Conservation (phyloP, 192 early-diverging fungal genomes). For the Backusella luteola region DNA sequence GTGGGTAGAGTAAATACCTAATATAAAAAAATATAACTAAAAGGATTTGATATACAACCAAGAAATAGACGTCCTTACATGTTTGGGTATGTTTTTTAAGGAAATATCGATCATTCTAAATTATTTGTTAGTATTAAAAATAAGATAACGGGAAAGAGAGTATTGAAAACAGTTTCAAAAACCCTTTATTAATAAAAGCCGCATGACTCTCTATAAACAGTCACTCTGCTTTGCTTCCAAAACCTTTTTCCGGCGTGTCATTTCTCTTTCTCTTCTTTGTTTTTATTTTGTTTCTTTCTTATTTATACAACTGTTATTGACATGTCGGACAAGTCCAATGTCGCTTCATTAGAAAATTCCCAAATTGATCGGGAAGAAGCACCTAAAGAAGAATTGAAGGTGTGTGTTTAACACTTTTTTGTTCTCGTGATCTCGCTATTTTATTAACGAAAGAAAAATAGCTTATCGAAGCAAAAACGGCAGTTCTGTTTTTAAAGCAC, state of each 20-base stretch:
- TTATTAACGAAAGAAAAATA: neutral
- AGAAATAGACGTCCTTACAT: neutral
- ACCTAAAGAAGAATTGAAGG: neutral
- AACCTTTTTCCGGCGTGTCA: constrained; percentile 6
- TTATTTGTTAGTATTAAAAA: neutral
- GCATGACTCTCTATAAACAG: neutral
- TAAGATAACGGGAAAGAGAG: neutral
- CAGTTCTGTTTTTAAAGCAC: constrained; percentile 23
- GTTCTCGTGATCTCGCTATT: neutral
- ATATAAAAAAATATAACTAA: neutral
- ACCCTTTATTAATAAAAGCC: neutral
- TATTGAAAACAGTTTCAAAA: neutral
- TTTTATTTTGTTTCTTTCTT: neutral
- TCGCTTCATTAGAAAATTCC: neutral
- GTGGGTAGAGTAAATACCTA: constrained; percentile 48
- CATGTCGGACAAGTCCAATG: constrained; percentile 1
- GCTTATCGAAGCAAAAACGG: constrained; percentile 29
- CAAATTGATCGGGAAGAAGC: neutral
- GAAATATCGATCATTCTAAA: neutral
- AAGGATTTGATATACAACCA: neutral
- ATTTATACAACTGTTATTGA: neutral
- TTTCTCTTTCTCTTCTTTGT: neutral
- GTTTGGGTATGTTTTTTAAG: constrained; percentile 4
- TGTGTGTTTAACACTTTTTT: neutral
- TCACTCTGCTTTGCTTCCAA: neutral